A percentile compares a stretch with the other conserved stretches of the same genome.
Conservation (phyloP, 1,284 basidiomycete genomes). For the Ustilago bromivora region DNA sequence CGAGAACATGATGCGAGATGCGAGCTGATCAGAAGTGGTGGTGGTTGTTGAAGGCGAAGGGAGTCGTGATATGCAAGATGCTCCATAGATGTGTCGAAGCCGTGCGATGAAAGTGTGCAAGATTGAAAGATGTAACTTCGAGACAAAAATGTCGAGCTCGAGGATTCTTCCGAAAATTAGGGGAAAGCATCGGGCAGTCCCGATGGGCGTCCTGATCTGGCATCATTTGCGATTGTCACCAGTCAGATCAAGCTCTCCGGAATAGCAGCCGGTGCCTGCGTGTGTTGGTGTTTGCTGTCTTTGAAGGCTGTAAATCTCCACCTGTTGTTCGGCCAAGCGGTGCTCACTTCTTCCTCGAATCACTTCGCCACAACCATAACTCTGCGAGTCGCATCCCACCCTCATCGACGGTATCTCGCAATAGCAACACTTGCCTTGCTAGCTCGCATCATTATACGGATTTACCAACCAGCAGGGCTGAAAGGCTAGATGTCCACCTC, state of each 20-base stretch:
- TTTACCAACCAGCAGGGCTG: neutral
- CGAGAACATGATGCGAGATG: constrained; percentile 19
- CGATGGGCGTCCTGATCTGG: neutral
- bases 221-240: neutral
- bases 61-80: neutral
- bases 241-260: neutral
- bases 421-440: neutral
- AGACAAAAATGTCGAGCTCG: neutral
- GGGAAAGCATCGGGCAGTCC: neutral
- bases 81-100: constrained; percentile 8
- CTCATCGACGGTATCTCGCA: neutral
- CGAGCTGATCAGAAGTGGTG: neutral
- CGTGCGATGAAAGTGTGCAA: neutral
- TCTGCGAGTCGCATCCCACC: neutral
- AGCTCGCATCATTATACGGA: neutral
- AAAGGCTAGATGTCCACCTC: constrained; percentile 52
- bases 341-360: neutral
- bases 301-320: constrained; percentile 6
- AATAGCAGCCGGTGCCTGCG: neutral
- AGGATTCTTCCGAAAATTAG: constrained; percentile 30
- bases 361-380: neutral
- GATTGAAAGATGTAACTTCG: neutral
- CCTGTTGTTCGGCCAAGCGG: constrained; percentile 3
- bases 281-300: neutral
- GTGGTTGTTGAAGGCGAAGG: neutral